Evolutionary conservation across 306 rosid species (phyloP).

Genomic region (Cajanus cajan): DNA sequence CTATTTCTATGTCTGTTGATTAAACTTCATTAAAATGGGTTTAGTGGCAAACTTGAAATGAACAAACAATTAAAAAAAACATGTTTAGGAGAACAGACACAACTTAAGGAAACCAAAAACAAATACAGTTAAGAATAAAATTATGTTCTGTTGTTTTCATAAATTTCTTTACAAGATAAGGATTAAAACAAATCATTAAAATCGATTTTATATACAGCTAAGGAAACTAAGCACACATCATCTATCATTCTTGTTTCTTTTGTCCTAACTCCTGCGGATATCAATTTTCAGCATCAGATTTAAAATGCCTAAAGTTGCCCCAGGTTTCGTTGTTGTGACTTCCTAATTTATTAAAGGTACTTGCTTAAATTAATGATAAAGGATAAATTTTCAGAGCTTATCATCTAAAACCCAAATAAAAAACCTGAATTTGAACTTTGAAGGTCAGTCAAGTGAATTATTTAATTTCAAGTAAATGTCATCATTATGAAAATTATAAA

Average conservation of each 20-base stretch:
- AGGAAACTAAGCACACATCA: not conserved
- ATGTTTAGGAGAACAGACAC: not conserved
- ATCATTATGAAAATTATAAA: not conserved
- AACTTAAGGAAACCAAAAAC: not conserved
- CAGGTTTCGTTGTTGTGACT: not conserved
- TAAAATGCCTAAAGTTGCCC: not conserved
- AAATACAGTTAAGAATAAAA: not conserved
- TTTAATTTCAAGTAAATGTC: not conserved
- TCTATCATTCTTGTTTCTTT: not conserved
- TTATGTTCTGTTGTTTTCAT: not conserved
- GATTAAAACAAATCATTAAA: not conserved
- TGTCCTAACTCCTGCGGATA: not conserved
- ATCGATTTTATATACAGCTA: not conserved
- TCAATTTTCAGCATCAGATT: not conserved
- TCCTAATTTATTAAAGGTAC: not conserved
- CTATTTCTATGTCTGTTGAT: not conserved
- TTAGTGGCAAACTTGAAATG: not conserved
- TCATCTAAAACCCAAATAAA: not conserved
- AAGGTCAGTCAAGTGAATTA: too few relatives aligned
- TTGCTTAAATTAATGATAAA: not conserved
- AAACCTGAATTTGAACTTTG: not conserved
- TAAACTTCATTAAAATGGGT: not conserved
- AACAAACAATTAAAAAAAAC: not conserved
- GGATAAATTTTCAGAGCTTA: not conserved
- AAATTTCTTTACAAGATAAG: conserved; percentile 1